phyloP scores from a whole-genome alignment of 2,329 filamentous ascomycete species.

The Atkinsonella texensis region DNA sequence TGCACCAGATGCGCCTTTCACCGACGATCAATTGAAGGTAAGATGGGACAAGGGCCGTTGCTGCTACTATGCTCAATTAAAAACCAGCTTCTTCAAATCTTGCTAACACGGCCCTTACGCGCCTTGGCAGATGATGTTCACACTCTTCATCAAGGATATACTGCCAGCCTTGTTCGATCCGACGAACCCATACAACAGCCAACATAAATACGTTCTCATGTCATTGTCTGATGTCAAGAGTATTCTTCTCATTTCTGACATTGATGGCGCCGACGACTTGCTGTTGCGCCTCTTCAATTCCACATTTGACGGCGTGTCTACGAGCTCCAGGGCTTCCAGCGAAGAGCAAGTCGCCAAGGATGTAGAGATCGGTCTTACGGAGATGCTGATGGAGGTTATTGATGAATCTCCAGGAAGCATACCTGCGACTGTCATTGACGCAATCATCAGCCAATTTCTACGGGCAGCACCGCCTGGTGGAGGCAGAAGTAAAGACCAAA shows the following conservation, averaged over 20 bases:
- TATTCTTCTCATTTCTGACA: slow-evolving; percentile 79
- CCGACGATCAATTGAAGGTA: slow-evolving; percentile 80
- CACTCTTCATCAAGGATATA: slow-evolving; percentile 71
- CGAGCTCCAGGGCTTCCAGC: slow-evolving; percentile 57
- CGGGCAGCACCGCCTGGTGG: slow-evolving; percentile 65
- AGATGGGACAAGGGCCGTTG: slow-evolving; percentile 11
- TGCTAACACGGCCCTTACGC: slow-evolving; percentile 6
- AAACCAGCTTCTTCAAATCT: background rate
- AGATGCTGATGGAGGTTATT: slow-evolving; percentile 71
- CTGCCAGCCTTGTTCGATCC: slow-evolving; percentile 79
- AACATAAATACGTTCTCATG: slow-evolving; percentile 82
- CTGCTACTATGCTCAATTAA: background rate
- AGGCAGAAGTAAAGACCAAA: slow-evolving; percentile 49
- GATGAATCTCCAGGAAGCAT: slow-evolving; percentile 67
- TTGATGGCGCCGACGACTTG: slow-evolving; percentile 69
- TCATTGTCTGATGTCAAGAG: slow-evolving; percentile 91
- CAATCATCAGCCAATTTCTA: slow-evolving; percentile 91
- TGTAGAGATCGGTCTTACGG: slow-evolving; percentile 84
- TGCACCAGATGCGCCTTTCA: slow-evolving; percentile 91
- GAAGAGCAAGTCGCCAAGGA: slow-evolving; percentile 84
- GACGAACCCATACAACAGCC: slow-evolving; percentile 78
- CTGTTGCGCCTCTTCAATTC: slow-evolving; percentile 72
- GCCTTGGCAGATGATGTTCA: slow-evolving; percentile 72
- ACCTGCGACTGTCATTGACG: slow-evolving; percentile 73
- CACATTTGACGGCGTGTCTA: slow-evolving; percentile 86